Evolutionary conservation across 177 flowering plant genomes (phyloP).

Genomic region (Vitis hybrid): DNA sequence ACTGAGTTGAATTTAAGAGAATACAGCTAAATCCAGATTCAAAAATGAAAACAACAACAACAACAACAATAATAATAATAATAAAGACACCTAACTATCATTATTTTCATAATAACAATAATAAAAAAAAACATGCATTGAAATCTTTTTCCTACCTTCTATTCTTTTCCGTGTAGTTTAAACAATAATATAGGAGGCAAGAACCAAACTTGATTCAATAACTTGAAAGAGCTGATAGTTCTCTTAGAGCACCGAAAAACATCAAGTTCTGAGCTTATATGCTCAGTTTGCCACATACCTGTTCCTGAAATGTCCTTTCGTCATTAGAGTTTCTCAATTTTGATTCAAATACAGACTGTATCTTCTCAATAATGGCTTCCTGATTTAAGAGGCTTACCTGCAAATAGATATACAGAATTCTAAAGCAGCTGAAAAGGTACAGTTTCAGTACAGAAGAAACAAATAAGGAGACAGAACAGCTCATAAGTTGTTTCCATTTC

Average conservation of each 20-base stretch:
- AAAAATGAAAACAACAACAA: too few species aligned
- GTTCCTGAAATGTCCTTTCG: slow-evolving; percentile 66
- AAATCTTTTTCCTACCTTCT: background rate
- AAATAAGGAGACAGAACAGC: background rate
- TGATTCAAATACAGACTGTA: slow-evolving; percentile 73
- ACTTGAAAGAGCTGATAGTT: background rate
- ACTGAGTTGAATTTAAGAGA: too few species aligned
- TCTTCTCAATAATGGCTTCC: slow-evolving; percentile 81
- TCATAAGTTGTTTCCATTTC: background rate
- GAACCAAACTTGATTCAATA: background rate
- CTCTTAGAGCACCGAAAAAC: background rate
- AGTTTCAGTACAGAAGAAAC: background rate
- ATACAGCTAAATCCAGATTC: too few species aligned
- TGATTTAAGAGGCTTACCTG: slow-evolving; percentile 98
- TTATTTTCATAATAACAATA: background rate
- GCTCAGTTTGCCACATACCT: slow-evolving; percentile 43
- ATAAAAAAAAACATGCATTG: too few species aligned
- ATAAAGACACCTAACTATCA: background rate
- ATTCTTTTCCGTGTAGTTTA: background rate
- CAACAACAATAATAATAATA: too few species aligned
- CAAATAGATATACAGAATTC: slow-evolving; percentile 15
- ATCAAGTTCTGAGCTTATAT: background rate
- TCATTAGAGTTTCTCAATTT: slow-evolving; percentile 76
- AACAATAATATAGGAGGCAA: background rate
- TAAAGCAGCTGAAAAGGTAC: background rate